Evolutionary conservation across 169 alveolate species (phyloP), one percentile per base, ranked within the genome.

Genomic region (Plasmodium gaboni): DNA sequence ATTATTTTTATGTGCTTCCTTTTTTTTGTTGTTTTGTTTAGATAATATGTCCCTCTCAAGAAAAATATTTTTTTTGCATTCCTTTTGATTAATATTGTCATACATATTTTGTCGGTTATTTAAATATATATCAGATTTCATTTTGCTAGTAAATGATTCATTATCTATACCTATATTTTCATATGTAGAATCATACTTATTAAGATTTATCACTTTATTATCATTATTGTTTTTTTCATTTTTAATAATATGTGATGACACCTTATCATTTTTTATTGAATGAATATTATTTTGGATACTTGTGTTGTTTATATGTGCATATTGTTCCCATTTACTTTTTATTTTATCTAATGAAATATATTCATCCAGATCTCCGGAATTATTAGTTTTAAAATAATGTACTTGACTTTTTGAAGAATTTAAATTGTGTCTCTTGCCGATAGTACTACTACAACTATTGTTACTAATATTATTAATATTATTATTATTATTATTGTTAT

Each of bases 271-370:
- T 42, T 76, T 76, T 0, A 26, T 63, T 51, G 8, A 24, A 26
- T 19, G 6, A 13, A 53, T 28, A 24, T 51, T 65, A 42, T 76
- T 6, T 24, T 19, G 15, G 38, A 13, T 53, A 4, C 22, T 28
- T 24, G 13, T 63, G 19, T 76, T 17, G 2, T 51, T 71, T 22
- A n/a, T 76, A 13, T 51, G 74, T 32, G 67, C 63, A 42, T 64
- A 76, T 8, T 63, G 44, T 76, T 76, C 89, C 89, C 89, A 76
- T 50, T 63, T 76, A 64, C 51, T 63, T 42, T 76, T 76, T 50
- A 76, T 15, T 17, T 50, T 64, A 12, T 76, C 89, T 6, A 76
- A 57, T 17, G 89, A 76, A 1, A 26, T 32, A 76, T 46, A 46
- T 59, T 76, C 55, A n/a, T 76, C 26, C 1, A 55, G 50, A 22